A percentile compares a stretch with the other conserved stretches of the same genome.
Conservation (phyloP, 495 filamentous ascomycete species). For the Patellaria atrata region DNA sequence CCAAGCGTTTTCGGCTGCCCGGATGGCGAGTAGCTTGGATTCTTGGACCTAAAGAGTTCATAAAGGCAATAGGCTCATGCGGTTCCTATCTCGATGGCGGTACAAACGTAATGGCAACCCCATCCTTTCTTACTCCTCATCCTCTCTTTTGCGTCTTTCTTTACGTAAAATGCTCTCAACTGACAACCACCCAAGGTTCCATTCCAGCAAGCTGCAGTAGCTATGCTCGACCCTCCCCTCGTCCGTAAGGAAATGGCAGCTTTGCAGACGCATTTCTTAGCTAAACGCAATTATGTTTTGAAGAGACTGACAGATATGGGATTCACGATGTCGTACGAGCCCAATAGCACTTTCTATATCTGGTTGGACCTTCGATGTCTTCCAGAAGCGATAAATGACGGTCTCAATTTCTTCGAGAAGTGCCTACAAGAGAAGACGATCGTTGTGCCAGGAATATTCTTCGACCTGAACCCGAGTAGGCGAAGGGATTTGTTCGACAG, state of each 20-base stretch:
- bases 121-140: too few relatives aligned
- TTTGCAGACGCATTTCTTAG: constrained; percentile 72
- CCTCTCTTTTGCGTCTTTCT: too few relatives aligned
- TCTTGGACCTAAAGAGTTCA: constrained; percentile 88
- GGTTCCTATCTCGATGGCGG: constrained; percentile 94
- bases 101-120: too few relatives aligned
- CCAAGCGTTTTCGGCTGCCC: constrained; percentile 90
- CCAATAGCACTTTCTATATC: constrained; percentile 88
- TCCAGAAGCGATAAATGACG: constrained; percentile 69
- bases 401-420: constrained; percentile 91
- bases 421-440: constrained; percentile 87
- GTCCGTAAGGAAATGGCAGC: constrained; percentile 81
- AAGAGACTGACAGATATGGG: constrained; percentile 65
- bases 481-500: constrained; percentile 84
- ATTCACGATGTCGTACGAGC: constrained; percentile 55
- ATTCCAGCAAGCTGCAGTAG: constrained; percentile 86
- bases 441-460: constrained; percentile 87
- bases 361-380: constrained; percentile 56
- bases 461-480: constrained; percentile 81
- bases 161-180: too few relatives aligned
- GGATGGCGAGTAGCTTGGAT: constrained; percentile 98
- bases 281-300: constrained; percentile 83
- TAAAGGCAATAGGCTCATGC: constrained; percentile 83
- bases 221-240: constrained; percentile 72
- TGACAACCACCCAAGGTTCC: too few relatives aligned